Evolutionary conservation across 2,329 filamentous ascomycete genomes (phyloP), one percentile per base, ranked within the genome.

Genomic region (Raffaelea deltoideospora): DNA sequence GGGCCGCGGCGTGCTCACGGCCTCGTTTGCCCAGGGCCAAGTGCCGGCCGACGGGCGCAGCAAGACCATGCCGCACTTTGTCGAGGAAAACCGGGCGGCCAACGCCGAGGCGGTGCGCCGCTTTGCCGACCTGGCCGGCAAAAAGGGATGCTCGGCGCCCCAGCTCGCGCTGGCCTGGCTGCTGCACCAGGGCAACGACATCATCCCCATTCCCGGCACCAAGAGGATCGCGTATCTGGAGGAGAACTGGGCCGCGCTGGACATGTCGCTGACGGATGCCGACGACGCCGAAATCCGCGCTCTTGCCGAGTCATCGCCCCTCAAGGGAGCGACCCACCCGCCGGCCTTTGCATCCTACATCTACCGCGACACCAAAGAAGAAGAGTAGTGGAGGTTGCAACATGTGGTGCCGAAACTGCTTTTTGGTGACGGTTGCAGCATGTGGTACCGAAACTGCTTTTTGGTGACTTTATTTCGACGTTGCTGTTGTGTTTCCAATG

Each of bases 81-180:
- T 45, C 3, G 54, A 58, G 14, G 67, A 66, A 35, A 69, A 76
- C 44, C 65, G 74, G 45, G 53, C 50, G 9, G 67, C 68, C 50
- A 78, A 78, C 43, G 41, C 75, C 10, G 54, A 59, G 42, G 49
- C 77, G 3, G 64, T 74, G 3, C 63, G 68, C 23, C 51, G 51
- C 15, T 59, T 79, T 38, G 50, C 54, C 4, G 55, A 48, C 5
- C 47, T 77, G 6, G 72, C 70, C 1, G 53, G 61, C 30, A 58
- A 54, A 41, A 77, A 79, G 53, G 62, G 49, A 10, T 61, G 59
- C 32, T 75, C 74, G 0, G 45, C 70, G 0, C 61, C 60, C 2
- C 67, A 82, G 48, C 49, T 82, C 23, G 66, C 70, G 2, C 56
- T 80, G 21, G 75, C 75, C 0, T 81, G 76, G 74, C 45, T 80